Evolutionary conservation across 495 filamentous ascomycete species (phyloP), one percentile per base, ranked within the genome.

Genomic region (Aspergillus heteromorphus): DNA sequence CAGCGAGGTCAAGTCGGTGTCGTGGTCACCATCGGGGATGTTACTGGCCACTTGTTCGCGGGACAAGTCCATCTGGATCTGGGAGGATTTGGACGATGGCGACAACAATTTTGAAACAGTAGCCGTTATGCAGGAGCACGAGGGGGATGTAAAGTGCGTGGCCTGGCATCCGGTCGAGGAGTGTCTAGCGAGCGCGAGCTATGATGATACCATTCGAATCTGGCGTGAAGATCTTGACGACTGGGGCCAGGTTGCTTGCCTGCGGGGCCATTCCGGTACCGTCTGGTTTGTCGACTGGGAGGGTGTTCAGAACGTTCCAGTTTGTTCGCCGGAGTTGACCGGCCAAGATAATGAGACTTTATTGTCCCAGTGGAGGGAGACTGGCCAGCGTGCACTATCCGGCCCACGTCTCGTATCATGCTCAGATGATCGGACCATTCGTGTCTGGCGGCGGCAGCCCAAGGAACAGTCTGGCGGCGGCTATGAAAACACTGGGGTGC

Each of bases 61-160:
- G 10, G 93, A 98, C 68, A 97, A 97, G 73, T 86, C 82, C 19
- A 88, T 98, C n/a, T 98, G 93, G 93, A 87, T 98, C 47, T 98
- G 93, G 93, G 93, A 98, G 69, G 92, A 96, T 65, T 79, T 97
- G 3, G 69, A 73, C 17, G 84, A 84, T 31, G 88, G 83, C 6
- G 91, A 92, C 23, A 92, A 96, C 64, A 92, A 96, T 56, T 97
- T 88, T 66, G 93, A 98, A 81, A 97, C 93, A 6, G 82, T 97
- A 6, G 92, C 92, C 0, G 92, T 98, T 51, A 77, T 97, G 69
- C 87, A 85, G 69, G 93, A 97, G 69, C 93, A 98, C 64, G 87
- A 87, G 23, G 92, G 87, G 13, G 93, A 98, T 66, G 92, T 98
- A 34, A 98, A 98, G 65, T 88, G 83, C 51, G 89, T 98, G 4